A percentile compares a stretch with the other conserved stretches of the same genome.
These are phyloP conservation scores for Panicum miliaceum DNA, from an alignment of 176 grass and related monocot species.

Conservation along the genomic window DNA sequence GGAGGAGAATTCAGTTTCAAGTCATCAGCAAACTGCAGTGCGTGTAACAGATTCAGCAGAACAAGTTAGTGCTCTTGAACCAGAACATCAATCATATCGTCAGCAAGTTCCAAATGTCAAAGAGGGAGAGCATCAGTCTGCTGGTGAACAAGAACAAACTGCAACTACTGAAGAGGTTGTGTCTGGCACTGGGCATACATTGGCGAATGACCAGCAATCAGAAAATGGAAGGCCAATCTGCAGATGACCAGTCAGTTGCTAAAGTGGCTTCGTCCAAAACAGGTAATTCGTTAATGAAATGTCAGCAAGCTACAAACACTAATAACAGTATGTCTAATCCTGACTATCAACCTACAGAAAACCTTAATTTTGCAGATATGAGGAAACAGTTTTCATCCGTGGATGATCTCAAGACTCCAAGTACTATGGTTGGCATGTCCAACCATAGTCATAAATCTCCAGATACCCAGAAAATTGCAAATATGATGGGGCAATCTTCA, in stretches of 20 bases:
- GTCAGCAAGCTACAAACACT: not conserved
- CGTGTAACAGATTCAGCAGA: not conserved
- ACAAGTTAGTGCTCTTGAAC: not conserved
- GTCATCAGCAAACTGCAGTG: not conserved
- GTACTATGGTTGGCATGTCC: not conserved
- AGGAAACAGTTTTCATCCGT: not conserved
- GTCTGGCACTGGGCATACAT: not conserved
- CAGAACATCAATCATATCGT: not conserved
- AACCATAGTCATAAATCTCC: not conserved
- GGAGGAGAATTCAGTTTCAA: not conserved
- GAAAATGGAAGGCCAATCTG: not conserved
- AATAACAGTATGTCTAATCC: not conserved
- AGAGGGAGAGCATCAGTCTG: not conserved
- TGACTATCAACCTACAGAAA: slow-evolving; percentile 17
- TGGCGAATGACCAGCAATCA: not conserved
- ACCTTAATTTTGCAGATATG: not conserved
- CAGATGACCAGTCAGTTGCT: not conserved
- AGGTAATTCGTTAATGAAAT: not conserved
- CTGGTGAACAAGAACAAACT: not conserved
- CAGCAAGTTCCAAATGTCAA: not conserved
- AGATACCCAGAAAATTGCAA: not conserved
- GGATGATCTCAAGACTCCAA: not conserved
- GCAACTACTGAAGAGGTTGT: not conserved
- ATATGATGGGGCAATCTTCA: not conserved
- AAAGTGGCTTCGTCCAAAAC: not conserved